Conservation (phyloP, 257 asterid species). For the Gentiana straminea region DNA sequence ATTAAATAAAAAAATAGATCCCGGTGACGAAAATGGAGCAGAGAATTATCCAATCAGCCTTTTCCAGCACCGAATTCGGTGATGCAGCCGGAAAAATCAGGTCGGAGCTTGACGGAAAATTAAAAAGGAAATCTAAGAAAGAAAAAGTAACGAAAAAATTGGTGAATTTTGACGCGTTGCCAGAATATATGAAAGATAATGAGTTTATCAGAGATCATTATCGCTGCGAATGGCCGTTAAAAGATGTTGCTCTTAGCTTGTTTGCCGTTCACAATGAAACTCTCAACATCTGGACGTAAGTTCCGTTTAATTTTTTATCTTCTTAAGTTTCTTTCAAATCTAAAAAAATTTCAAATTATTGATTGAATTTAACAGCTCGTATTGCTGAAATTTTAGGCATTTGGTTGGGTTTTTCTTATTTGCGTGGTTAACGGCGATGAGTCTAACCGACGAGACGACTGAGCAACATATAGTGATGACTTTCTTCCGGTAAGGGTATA, state of each 20-base stretch:
- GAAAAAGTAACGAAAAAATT: slow-evolving; percentile 19
- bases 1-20: not conserved
- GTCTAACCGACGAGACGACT: slow-evolving; percentile 53
- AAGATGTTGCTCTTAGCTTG: slow-evolving; percentile 57
- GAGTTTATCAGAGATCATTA: slow-evolving; percentile 72
- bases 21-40: slow-evolving; percentile 8
- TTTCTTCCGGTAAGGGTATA: slow-evolving; percentile 35
- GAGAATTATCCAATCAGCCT: not conserved
- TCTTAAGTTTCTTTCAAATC: not conserved
- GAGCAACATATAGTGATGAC: slow-evolving; percentile 28
- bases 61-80: not conserved
- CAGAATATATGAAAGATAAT: slow-evolving; percentile 79
- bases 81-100: slow-evolving; percentile 7
- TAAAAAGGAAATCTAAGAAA: slow-evolving; percentile 4
- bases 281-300: slow-evolving; percentile 90
- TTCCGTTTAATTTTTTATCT: not conserved
- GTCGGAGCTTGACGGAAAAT: slow-evolving; percentile 6
- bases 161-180: slow-evolving; percentile 63
- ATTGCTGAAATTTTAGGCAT: slow-evolving; percentile 40
- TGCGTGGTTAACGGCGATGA: slow-evolving; percentile 49
- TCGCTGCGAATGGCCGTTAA: slow-evolving; percentile 89
- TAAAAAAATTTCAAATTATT: not conserved
- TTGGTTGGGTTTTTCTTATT: slow-evolving; percentile 68
- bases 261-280: slow-evolving; percentile 88
- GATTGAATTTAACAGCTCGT: no score